These are phyloP conservation scores for Spinacia oleracea DNA, from an alignment of 179 eudicot genomes.

Conservation along the genomic window DNA sequence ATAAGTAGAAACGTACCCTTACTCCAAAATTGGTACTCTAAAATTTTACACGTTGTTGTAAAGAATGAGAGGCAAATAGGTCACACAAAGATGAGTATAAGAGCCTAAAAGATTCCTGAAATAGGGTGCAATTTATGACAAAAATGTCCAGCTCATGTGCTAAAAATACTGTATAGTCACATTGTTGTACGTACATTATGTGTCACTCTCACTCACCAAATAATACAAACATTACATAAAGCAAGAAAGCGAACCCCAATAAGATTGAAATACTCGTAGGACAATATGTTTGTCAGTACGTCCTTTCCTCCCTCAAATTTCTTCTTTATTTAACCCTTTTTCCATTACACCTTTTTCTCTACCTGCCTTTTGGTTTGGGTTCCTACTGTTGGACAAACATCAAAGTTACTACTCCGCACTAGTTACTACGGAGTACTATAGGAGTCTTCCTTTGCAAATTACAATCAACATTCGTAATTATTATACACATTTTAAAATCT, in stretches of 20 bases:
- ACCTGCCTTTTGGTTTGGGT: neutral
- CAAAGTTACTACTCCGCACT: too few species aligned
- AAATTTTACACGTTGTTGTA: too few species aligned
- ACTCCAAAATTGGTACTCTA: too few species aligned
- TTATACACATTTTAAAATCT: too few species aligned
- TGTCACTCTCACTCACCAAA: neutral
- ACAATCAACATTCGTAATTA: too few species aligned
- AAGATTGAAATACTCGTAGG: conserved; percentile 20
- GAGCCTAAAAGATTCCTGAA: neutral
- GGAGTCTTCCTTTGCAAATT: too few species aligned
- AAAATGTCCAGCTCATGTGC: neutral
- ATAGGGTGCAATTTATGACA: neutral
- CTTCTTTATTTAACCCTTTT: neutral
- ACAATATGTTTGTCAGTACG: conserved; percentile 14
- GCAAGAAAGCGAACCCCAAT: conserved; percentile 13
- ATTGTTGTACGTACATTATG: neutral
- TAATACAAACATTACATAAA: neutral
- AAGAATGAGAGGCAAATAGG: too few species aligned
- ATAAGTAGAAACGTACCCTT: too few species aligned
- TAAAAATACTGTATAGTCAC: neutral
- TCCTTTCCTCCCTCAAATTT: conserved; percentile 7
- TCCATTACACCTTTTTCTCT: too few species aligned
- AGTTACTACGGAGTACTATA: too few species aligned
- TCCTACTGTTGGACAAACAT: neutral
- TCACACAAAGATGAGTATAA: too few species aligned